Conservation (phyloP, 768 basidiomycete genomes). For the Suillus paluster region DNA sequence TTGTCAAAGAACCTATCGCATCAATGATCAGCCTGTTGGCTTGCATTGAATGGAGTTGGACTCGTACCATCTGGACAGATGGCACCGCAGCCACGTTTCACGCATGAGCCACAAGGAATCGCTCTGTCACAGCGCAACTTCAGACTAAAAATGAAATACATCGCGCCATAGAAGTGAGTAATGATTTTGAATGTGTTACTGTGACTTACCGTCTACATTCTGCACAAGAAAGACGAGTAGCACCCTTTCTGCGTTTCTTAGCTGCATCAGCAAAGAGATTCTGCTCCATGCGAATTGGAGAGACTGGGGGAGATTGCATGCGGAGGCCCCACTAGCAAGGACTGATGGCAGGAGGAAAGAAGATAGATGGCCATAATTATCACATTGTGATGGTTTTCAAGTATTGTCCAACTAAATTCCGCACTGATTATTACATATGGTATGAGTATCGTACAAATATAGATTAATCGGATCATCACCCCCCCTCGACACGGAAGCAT, state of each 20-base stretch:
- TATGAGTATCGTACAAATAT: neutral
- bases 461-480: neutral
- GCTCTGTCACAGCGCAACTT: conserved; percentile 65
- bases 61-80: conserved; percentile 79
- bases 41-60: conserved; percentile 15
- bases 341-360: conserved; percentile 40
- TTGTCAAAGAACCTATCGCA: conserved; percentile 70
- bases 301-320: conserved; percentile 7
- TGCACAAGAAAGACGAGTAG: conserved; percentile 78
- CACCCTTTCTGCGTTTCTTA: conserved; percentile 71
- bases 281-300: conserved; percentile 25
- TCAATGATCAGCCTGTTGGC: conserved; percentile 23
- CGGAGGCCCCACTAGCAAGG: conserved; percentile 25
- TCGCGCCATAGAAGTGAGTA: neutral
- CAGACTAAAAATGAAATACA: conserved; percentile 18
- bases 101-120: conserved; percentile 79
- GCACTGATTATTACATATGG: neutral
- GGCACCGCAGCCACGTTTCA: conserved; percentile 79
- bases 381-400: conserved; percentile 11
- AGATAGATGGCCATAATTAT: conserved; percentile 21
- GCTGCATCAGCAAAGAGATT: conserved; percentile 35
- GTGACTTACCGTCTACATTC: conserved; percentile 70
- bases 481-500: conserved; percentile 2
- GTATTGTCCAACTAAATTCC: conserved; percentile 8
- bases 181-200: conserved; percentile 6